Evolutionary conservation across 78 protist species (phyloP).

Genomic region (Dictyostelium firmibasis): DNA sequence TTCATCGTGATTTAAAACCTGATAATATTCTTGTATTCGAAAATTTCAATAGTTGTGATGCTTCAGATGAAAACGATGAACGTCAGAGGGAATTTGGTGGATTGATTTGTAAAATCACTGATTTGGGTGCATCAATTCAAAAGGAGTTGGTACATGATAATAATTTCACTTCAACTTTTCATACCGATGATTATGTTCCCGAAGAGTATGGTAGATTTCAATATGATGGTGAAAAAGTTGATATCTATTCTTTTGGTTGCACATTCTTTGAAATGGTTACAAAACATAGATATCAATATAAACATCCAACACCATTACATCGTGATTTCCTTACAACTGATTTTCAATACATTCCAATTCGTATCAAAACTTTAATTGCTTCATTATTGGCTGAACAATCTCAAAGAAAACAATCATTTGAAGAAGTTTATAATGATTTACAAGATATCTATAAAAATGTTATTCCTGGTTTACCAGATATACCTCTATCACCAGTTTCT

Average conservation of each 20-base stretch:
- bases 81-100: neutral
- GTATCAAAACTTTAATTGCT: neutral
- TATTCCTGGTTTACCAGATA: neutral
- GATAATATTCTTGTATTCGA: conserved; percentile 78
- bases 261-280: conserved; percentile 16
- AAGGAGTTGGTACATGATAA: neutral
- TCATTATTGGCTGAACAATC: neutral
- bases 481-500: neutral
- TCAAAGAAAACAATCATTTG: conserved; percentile 4
- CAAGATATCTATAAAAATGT: conserved; percentile 11
- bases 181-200: conserved; percentile 14
- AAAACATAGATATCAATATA: conserved; percentile 7
- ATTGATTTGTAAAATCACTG: neutral
- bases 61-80: neutral
- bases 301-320: conserved; percentile 18
- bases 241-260: conserved; percentile 13
- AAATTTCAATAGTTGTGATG: neutral
- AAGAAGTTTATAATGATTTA: conserved; percentile 1
- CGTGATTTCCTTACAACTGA: neutral
- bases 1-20: conserved; percentile 84
- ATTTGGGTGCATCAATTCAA: conserved; percentile 6
- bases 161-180: conserved; percentile 8
- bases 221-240: neutral
- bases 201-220: conserved; percentile 11
- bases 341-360: neutral